Percentiles rank a stretch among this genome's conserved stretches.
Conservation (phyloP, 1,284 basidiomycete genomes). For the Tilletiaria anomala region DNA sequence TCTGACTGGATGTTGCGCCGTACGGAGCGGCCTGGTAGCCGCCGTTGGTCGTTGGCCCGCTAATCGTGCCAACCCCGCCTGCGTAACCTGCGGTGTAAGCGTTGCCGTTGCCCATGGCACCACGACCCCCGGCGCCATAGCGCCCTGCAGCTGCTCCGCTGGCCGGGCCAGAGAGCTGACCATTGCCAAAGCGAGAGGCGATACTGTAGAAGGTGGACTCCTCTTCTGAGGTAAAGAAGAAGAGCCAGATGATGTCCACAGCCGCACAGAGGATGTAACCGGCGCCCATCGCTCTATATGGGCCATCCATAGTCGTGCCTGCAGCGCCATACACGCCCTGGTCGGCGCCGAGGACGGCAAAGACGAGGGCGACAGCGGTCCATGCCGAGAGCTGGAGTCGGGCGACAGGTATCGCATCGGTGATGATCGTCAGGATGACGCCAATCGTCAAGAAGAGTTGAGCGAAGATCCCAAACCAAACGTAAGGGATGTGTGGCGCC, state of each 20-base stretch:
- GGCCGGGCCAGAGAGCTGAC: constrained; percentile 64
- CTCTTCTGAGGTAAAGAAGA: constrained; percentile 91
- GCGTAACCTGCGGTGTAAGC: neutral
- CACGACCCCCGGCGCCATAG: constrained; percentile 1
- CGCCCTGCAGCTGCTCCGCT: constrained; percentile 42
- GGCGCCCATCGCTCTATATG: constrained; percentile 72
- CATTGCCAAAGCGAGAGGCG: constrained; percentile 72
- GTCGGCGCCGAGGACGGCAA: constrained; percentile 65
- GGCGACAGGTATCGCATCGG: constrained; percentile 66
- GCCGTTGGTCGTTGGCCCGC: too few relatives aligned
- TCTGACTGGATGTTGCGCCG: too few relatives aligned
- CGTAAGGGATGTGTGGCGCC: constrained; percentile 30
- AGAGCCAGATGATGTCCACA: constrained; percentile 73
- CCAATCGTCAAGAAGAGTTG: constrained; percentile 67
- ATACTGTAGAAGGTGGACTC: constrained; percentile 67
- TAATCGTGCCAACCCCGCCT: too few relatives aligned
- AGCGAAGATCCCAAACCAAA: constrained; percentile 85
- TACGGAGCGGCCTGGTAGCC: too few relatives aligned
- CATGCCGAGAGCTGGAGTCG: constrained; percentile 73
- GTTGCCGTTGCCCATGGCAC: constrained; percentile 3
- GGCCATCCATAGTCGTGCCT: too few relatives aligned
- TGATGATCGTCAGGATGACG: constrained; percentile 65
- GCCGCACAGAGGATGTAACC: constrained; percentile 86
- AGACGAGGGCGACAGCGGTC: constrained; percentile 70
- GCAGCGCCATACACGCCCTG: constrained; percentile 31